phyloP scores from a whole-genome alignment of 1,284 basidiomycete species.

The Cryptococcus neoformans region DNA sequence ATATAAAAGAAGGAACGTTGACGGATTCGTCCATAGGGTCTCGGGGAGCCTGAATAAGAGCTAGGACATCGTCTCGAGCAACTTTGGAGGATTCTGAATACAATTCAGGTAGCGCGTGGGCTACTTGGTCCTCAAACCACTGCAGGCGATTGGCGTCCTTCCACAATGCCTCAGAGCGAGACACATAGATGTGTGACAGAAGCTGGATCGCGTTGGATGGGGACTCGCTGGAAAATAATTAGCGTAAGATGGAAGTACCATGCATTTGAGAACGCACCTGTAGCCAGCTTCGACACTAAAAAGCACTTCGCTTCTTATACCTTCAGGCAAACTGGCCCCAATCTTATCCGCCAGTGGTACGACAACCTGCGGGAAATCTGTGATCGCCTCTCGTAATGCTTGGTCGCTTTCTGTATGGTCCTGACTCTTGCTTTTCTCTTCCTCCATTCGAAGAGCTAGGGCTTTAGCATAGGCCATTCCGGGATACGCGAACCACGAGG shows the following conservation, averaged over 20 bases:
- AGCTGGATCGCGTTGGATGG: slow-evolving; percentile 55
- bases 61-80: slow-evolving; percentile 32
- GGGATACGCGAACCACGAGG: slow-evolving; percentile 60
- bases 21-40: slow-evolving; percentile 32
- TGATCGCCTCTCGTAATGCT: slow-evolving; percentile 68
- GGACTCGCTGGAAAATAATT: slow-evolving; percentile 43
- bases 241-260: slow-evolving; percentile 4
- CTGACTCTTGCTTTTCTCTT: slow-evolving; percentile 57
- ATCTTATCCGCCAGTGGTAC: slow-evolving; percentile 78
- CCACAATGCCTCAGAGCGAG: slow-evolving; percentile 73
- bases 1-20: slow-evolving; percentile 53
- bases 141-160: slow-evolving; percentile 62
- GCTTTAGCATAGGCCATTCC: slow-evolving; percentile 78
- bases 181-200: slow-evolving; percentile 78
- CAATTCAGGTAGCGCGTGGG: slow-evolving; percentile 20
- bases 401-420: slow-evolving; percentile 59
- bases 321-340: slow-evolving; percentile 62
- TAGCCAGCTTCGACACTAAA: slow-evolving; percentile 67
- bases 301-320: slow-evolving; percentile 60
- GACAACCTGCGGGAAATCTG: slow-evolving; percentile 73
- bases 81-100: slow-evolving; percentile 22
- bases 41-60: slow-evolving; percentile 48
- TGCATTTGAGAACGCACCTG: slow-evolving; percentile 51
- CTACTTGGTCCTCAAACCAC: slow-evolving; percentile 64
- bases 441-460: slow-evolving; percentile 62